Conservation (phyloP, 148 eudicot genomes). For the Rheum nobile region DNA sequence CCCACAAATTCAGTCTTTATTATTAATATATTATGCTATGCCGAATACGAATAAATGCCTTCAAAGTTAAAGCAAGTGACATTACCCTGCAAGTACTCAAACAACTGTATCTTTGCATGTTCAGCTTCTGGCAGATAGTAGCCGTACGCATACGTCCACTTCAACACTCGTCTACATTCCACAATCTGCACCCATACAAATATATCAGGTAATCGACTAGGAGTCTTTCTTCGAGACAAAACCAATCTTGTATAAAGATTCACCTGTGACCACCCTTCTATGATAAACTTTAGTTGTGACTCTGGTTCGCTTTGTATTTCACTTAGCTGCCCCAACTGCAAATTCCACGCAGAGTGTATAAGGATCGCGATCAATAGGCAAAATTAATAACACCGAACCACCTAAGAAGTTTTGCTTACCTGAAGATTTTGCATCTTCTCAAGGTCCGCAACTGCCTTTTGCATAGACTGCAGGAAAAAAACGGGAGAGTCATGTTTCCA, state of each 20-base stretch:
- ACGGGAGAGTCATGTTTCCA: constrained; percentile 21
- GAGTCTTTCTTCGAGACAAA: no score
- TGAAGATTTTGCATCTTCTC: constrained; percentile 59
- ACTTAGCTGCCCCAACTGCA: constrained; percentile 34
- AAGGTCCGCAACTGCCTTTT: constrained; percentile 53
- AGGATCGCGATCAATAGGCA: neutral
- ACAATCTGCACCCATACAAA: constrained; percentile 46
- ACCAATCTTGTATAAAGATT: neutral
- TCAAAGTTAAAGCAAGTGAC: neutral
- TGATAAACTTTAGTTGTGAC: constrained; percentile 65
- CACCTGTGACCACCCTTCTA: constrained; percentile 89
- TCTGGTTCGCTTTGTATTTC: constrained; percentile 65
- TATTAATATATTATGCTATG: no score
- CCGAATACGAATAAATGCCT: no score
- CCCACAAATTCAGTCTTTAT: neutral
- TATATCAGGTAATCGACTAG: neutral
- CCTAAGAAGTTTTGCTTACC: constrained; percentile 30
- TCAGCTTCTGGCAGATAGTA: constrained; percentile 72
- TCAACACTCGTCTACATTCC: constrained; percentile 83
- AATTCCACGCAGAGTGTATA: neutral
- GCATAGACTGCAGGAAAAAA: constrained; percentile 57
- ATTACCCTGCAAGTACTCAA: constrained; percentile 79
- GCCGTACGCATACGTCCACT: constrained; percentile 94
- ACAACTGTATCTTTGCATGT: constrained; percentile 59
- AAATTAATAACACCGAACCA: neutral